Percentiles rank a stretch among this genome's conserved stretches.
These are phyloP conservation scores for Colletotrichum horii DNA, from an alignment of 2,329 filamentous ascomycete genomes.

Conservation along the genomic window DNA sequence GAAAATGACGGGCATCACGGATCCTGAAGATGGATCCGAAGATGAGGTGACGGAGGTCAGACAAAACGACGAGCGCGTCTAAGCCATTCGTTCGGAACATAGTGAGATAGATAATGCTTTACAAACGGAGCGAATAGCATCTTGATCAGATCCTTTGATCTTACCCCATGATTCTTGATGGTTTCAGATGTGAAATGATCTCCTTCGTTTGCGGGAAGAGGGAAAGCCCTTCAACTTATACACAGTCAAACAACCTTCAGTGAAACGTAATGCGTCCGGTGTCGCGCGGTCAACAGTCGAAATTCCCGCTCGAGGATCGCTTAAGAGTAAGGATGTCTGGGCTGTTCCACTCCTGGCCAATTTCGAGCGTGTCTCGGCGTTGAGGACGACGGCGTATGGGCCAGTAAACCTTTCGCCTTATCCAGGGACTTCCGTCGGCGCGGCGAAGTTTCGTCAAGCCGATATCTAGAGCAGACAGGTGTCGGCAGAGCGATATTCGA, in stretches of 20 bases:
- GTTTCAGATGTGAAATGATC: neutral
- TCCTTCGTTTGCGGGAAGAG: no score
- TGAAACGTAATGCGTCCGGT: neutral
- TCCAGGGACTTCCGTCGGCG: neutral
- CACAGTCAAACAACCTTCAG: fast-evolving
- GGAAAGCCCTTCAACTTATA: neutral
- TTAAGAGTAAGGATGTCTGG: neutral
- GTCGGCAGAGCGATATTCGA: neutral
- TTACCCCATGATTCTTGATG: neutral
- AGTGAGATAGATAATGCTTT: neutral
- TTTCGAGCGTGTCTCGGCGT: neutral
- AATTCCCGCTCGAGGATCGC: neutral
- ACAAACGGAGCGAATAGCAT: neutral
- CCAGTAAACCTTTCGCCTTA: neutral
- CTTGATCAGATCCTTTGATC: neutral
- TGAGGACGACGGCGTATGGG: neutral
- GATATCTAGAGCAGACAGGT: neutral
- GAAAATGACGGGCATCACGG: slow-evolving; percentile 42
- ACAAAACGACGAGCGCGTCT: slow-evolving; percentile 15
- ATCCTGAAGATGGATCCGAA: slow-evolving; percentile 22
- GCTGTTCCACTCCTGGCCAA: neutral
- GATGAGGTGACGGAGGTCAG: neutral
- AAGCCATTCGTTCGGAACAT: neutral
- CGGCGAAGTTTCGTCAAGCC: neutral
- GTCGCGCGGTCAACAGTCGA: neutral